A percentile compares a stretch with the other conserved stretches of the same genome.
These are phyloP conservation scores for Ambrosiella cleistominuta DNA, from an alignment of 2,329 filamentous ascomycete species.

Conservation along the genomic window DNA sequence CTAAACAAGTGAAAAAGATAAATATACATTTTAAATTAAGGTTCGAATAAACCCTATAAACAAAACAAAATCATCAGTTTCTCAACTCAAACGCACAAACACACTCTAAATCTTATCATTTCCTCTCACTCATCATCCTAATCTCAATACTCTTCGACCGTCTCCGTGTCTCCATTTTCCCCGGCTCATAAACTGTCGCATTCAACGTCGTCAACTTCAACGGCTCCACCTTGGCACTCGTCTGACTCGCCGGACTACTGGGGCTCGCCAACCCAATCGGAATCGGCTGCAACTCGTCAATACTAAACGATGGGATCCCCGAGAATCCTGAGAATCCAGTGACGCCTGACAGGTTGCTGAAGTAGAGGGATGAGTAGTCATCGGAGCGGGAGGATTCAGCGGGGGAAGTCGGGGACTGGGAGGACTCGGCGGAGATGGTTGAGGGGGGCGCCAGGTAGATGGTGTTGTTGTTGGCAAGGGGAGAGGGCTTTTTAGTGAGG, in stretches of 20 bases:
- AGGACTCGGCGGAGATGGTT: slow-evolving; percentile 13
- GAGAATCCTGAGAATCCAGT: slow-evolving; percentile 7
- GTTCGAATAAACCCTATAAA: background rate
- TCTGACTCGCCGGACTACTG: no score
- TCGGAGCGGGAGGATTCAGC: background rate
- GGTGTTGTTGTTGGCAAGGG: slow-evolving; percentile 14
- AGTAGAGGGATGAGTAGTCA: slow-evolving; percentile 13
- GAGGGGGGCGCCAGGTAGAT: background rate
- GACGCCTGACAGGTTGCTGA: slow-evolving; percentile 6
- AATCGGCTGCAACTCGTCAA: slow-evolving; percentile 1
- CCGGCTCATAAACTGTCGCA: slow-evolving; percentile 34
- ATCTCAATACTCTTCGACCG: slow-evolving; percentile 6
- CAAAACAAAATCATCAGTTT: background rate
- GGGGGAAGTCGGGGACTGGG: background rate
- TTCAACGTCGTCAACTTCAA: slow-evolving; percentile 23
- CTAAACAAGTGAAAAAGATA: no score
- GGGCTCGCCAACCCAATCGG: background rate
- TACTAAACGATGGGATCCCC: slow-evolving; percentile 1
- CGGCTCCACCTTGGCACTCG: slow-evolving; percentile 1
- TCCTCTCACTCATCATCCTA: slow-evolving; percentile 4
- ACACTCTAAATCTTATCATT: slow-evolving; percentile 1
- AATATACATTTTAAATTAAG: no score
- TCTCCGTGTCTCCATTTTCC: slow-evolving; percentile 9
- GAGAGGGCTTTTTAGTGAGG: slow-evolving; percentile 17
- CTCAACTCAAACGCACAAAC: background rate